Evolutionary conservation across 345 rosid genomes (phyloP).

Genomic region (Euphorbia tirucalli): DNA sequence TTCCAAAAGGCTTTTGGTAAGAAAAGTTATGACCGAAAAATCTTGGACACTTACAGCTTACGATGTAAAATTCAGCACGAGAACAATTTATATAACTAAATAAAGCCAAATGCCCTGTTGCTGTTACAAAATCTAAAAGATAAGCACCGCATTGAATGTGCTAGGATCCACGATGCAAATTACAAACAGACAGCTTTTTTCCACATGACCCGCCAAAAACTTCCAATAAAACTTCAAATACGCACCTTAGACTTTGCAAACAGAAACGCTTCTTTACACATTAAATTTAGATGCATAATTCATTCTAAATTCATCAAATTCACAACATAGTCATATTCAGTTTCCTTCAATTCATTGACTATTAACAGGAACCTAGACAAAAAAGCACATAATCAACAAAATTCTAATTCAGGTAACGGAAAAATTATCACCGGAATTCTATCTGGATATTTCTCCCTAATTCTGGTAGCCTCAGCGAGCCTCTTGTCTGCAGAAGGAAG

Average conservation of each 20-base stretch:
- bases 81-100: not conserved
- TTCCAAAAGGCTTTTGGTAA: not conserved
- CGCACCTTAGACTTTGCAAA: not conserved
- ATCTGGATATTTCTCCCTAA: conserved; percentile 67
- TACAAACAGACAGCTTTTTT: not conserved
- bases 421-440: conserved; percentile 58
- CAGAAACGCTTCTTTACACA: not conserved
- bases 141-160: not conserved
- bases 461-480: conserved; percentile 66
- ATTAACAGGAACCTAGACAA: not conserved
- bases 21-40: not conserved
- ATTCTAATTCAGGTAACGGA: not conserved
- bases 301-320: not conserved
- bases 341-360: not conserved
- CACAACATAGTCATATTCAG: not conserved
- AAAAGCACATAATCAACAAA: not conserved
- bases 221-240: not conserved
- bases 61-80: not conserved
- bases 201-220: not conserved
- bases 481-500: conserved; percentile 52
- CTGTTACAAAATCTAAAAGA: not conserved
- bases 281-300: not conserved
- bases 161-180: not conserved
- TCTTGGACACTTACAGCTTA: not conserved
- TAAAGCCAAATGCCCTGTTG: not conserved